Percentiles rank a stretch among this genome's conserved stretches.
Evolutionary conservation across 805 yeast genomes (phyloP).

Genomic region (Metschnikowia colocasiae): DNA sequence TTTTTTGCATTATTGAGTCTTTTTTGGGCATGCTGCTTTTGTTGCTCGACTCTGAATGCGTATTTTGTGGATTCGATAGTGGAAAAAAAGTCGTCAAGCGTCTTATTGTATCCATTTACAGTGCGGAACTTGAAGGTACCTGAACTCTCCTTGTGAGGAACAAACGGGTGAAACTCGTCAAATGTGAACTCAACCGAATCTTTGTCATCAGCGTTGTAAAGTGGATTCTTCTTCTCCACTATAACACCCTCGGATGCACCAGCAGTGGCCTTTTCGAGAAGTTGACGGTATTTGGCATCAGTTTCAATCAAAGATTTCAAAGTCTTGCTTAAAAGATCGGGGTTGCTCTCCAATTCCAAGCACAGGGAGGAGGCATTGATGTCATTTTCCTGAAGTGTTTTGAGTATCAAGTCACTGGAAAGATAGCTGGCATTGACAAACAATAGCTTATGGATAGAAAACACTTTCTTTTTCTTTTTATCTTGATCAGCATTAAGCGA

Average conservation of each 20-base stretch:
- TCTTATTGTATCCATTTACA: constrained; percentile 67
- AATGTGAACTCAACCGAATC: constrained; percentile 47
- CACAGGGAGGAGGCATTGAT: constrained; percentile 45
- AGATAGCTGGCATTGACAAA: constrained; percentile 68
- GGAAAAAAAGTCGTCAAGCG: constrained; percentile 82
- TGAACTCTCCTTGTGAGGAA: constrained; percentile 40
- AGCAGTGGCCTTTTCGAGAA: constrained; percentile 32
- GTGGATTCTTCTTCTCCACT: constrained; percentile 55
- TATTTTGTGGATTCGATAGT: constrained; percentile 78
- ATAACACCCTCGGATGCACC: constrained; percentile 54
- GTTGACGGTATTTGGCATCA: constrained; percentile 37
- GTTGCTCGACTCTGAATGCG: constrained; percentile 69
- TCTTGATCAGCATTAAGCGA: constrained; percentile 12
- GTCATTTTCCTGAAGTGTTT: constrained; percentile 43
- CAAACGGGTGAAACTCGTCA: constrained; percentile 70
- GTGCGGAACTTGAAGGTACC: constrained; percentile 36
- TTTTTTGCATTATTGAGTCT: constrained; percentile 69
- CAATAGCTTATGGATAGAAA: constrained; percentile 65
- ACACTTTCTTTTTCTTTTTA: constrained; percentile 40
- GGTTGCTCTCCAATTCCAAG: constrained; percentile 24
- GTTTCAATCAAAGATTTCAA: constrained; percentile 45
- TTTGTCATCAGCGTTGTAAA: constrained; percentile 40
- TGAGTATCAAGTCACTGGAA: constrained; percentile 74
- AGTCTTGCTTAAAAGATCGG: constrained; percentile 29
- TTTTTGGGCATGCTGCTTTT: constrained; percentile 69